Evolutionary conservation across 352 stramenopile species (phyloP), one percentile per base, ranked within the genome.

Genomic region (Phytophthora pluvialis): DNA sequence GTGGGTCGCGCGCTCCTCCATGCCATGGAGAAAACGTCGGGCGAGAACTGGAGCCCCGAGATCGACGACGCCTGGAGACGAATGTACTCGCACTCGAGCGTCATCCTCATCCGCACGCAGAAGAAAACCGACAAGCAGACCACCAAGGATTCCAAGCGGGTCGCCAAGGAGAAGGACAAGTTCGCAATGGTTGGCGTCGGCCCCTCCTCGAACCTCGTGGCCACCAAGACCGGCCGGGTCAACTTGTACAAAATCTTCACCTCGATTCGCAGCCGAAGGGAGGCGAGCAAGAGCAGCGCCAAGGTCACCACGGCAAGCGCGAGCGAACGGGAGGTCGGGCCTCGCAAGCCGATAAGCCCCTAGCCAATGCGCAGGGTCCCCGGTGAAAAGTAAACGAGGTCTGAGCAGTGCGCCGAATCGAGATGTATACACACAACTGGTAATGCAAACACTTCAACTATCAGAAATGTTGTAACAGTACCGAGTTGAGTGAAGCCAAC

Each of bases 41-140:
- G 57, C 1, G 47, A 71, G 8, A 60, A 75, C 26, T 86, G 72
- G 77, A 78, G 61, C 16, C 43, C 58, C 0, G 72, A 76, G 29
- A 77, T 86, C 35, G 70, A 61, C 6, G 72, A 86, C 39, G 70
- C 77, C 7, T 86, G 74, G 77, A 54, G 56, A 32, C 54, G 64
- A 43, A 72, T 83, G 48, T 83, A 68, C 26, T 70, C 67, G 2
- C 77, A 86, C 50, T 75, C 62, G 38, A 83, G 75, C 21, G 60
- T 81, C 1, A 80, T 85, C 26, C 53, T 88, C 40, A 71, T 88
- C 16, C 49, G 62, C 25, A 36, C 59, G 2, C 68, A 83, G 28
- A 60, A 70, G 60, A 79, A 75, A 10, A 72, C 46, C 8, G 65
- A 72, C 3, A 75, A 69, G 13, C 65, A 69, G 12, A n/a, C 67